Conservation (phyloP, 164 flowering plant species). For the Vitis riparia region DNA sequence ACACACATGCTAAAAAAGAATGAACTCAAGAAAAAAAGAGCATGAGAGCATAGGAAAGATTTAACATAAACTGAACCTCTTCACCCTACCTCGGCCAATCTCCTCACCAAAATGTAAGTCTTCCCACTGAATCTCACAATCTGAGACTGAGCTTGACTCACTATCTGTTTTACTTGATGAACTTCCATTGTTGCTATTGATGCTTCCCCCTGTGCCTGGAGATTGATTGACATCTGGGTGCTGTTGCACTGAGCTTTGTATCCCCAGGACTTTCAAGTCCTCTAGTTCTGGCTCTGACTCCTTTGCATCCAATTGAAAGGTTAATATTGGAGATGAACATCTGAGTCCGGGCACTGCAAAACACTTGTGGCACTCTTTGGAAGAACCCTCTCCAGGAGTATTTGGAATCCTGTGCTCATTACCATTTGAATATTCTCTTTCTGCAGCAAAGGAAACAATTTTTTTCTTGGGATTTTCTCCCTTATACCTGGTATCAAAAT, state of each 20-base stretch:
- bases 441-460: conserved; percentile 12
- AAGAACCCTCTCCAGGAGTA: conserved; percentile 13
- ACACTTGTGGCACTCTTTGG: conserved; percentile 28
- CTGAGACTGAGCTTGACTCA: conserved; percentile 29
- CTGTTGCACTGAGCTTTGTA: conserved; percentile 22
- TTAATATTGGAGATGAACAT: conserved; percentile 11
- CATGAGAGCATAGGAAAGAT: not conserved
- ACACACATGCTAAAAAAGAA: too few species aligned
- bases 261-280: conserved; percentile 20
- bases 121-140: conserved; percentile 72
- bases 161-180: conserved; percentile 40
- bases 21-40: too few species aligned
- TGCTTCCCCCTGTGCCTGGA: conserved; percentile 36
- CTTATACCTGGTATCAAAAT: conserved; percentile 6
- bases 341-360: conserved; percentile 7
- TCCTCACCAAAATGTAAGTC: conserved; percentile 64
- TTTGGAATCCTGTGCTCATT: conserved; percentile 8
- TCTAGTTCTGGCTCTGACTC: conserved; percentile 15
- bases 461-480: conserved; percentile 7
- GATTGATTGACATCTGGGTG: conserved; percentile 23
- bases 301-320: conserved; percentile 14
- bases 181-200: conserved; percentile 28
- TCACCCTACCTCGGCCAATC: conserved; percentile 65
- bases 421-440: conserved; percentile 11
- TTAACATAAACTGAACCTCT: not conserved